Percentiles rank a stretch among this genome's conserved stretches.
These are phyloP conservation scores for Stagonosporopsis vannaccii DNA, from an alignment of 2,329 filamentous ascomycete species.

Conservation along the genomic window DNA sequence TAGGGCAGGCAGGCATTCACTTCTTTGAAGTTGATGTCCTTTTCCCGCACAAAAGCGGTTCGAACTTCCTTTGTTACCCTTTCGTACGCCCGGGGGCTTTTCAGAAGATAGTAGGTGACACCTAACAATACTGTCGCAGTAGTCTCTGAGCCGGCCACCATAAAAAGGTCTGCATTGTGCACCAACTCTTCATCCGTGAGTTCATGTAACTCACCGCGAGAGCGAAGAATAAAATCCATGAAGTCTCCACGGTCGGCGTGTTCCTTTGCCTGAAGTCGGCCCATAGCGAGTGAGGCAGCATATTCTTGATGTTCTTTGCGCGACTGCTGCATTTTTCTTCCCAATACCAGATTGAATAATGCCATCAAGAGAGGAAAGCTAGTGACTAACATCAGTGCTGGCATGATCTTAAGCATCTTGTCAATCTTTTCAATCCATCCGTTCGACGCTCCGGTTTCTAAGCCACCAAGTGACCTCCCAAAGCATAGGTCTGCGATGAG, in stretches of 20 bases:
- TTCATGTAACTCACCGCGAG: conserved; percentile 11
- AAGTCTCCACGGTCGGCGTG: conserved; percentile 16
- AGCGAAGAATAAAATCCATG: conserved; percentile 19
- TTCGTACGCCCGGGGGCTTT: conserved; percentile 17
- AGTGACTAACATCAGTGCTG: conserved; percentile 12
- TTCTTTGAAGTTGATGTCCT: conserved; percentile 27
- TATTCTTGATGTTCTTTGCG: conserved; percentile 16
- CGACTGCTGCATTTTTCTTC: conserved; percentile 17
- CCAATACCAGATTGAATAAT: conserved; percentile 11
- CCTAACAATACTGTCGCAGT: conserved; percentile 30
- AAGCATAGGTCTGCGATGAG: conserved; percentile 36
- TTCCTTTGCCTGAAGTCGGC: conserved; percentile 14
- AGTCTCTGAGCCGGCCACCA: conserved; percentile 34
- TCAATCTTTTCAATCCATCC: conserved; percentile 22
- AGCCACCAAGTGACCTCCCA: conserved; percentile 30
- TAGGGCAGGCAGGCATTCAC: conserved; percentile 9
- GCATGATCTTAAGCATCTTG: conserved; percentile 16
- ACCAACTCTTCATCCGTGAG: conserved; percentile 17
- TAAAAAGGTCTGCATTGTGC: conserved; percentile 20
- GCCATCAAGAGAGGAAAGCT: conserved; percentile 10
- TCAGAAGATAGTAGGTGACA: conserved; percentile 23
- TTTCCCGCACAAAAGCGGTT: conserved; percentile 16
- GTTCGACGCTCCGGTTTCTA: conserved; percentile 18
- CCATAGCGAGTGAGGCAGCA: conserved; percentile 14
- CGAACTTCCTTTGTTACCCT: conserved; percentile 25